Percentiles rank a stretch among this genome's conserved stretches.
phyloP scores from a whole-genome alignment of 2,329 filamentous ascomycete genomes.

The Aspergillus piperis region DNA sequence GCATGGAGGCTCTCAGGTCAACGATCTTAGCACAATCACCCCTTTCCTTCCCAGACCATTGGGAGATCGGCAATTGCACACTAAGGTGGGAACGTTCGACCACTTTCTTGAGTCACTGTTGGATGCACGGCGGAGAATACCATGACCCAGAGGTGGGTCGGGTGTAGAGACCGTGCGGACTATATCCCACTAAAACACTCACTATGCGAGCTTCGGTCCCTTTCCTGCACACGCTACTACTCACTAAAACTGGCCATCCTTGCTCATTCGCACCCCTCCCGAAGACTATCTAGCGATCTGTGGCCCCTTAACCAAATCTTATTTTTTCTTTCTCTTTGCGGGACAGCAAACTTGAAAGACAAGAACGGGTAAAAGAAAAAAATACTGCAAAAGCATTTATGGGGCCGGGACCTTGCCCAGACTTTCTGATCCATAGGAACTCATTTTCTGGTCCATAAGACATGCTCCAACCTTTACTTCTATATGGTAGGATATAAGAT shows the following conservation, averaged over 20 bases:
- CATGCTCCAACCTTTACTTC: not conserved
- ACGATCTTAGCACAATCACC: not conserved
- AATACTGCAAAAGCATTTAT: not conserved
- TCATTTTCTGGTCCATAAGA: constrained; percentile 1
- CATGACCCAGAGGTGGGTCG: not conserved
- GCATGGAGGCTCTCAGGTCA: not conserved
- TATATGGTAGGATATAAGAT: not conserved
- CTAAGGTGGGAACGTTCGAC: not conserved
- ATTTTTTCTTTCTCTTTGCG: not conserved
- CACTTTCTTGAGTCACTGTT: not conserved
- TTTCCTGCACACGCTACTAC: not conserved
- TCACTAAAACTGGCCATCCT: not conserved
- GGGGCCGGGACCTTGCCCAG: constrained; percentile 1
- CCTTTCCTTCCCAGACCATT: constrained; percentile 3
- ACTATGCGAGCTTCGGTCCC: constrained; percentile 3
- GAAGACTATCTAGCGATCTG: constrained; percentile 1
- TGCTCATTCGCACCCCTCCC: not conserved
- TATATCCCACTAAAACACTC: not conserved
- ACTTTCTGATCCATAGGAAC: constrained; percentile 2
- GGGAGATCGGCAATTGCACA: not conserved
- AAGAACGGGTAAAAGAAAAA: not conserved
- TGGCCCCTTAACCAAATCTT: constrained; percentile 5
- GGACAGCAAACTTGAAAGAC: not conserved
- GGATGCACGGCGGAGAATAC: not conserved
- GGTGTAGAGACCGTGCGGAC: constrained; percentile 2